phyloP scores from a whole-genome alignment of 257 asterid genomes.

The Cynanchum wilfordii region DNA sequence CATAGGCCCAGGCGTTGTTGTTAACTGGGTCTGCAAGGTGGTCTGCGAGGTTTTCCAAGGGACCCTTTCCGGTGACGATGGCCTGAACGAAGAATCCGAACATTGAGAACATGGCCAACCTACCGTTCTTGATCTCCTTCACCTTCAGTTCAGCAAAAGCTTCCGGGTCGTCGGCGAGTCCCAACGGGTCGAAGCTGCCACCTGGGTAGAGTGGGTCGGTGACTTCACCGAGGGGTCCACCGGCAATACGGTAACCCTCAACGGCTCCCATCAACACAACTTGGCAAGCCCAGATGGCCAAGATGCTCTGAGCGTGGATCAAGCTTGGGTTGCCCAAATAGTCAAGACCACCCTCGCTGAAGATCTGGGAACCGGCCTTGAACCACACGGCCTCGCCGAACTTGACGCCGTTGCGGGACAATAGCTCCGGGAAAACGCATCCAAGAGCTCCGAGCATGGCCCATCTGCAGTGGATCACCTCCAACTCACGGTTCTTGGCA shows the following conservation, averaged over 20 bases:
- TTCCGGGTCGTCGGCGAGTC: slow-evolving; percentile 38
- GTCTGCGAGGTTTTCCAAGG: slow-evolving; percentile 42
- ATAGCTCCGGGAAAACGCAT: slow-evolving; percentile 41
- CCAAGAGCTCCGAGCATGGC: slow-evolving; percentile 54
- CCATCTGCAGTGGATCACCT: slow-evolving; percentile 49
- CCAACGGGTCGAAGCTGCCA: slow-evolving; percentile 41
- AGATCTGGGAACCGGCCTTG: slow-evolving; percentile 51
- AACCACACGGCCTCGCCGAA: slow-evolving; percentile 54
- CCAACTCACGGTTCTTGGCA: slow-evolving; percentile 46
- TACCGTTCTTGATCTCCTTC: slow-evolving; percentile 37
- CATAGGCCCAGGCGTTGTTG: slow-evolving; percentile 51
- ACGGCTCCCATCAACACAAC: slow-evolving; percentile 51
- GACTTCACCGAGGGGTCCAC: slow-evolving; percentile 46
- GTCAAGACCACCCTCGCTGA: slow-evolving; percentile 45
- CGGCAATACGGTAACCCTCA: slow-evolving; percentile 56
- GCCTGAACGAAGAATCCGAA: slow-evolving; percentile 39
- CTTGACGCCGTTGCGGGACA: slow-evolving; percentile 38
- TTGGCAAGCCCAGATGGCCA: slow-evolving; percentile 53
- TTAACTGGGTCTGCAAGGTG: slow-evolving; percentile 49
- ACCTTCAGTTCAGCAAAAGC: slow-evolving; percentile 37
- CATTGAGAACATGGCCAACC: slow-evolving; percentile 37
- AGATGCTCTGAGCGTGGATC: slow-evolving; percentile 56
- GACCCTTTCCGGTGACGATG: slow-evolving; percentile 51
- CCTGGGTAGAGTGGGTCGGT: slow-evolving; percentile 40
- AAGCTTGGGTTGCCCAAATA: slow-evolving; percentile 56